Evolutionary conservation across 371 early-diverging fungal species (phyloP), one percentile per base, ranked within the genome.

Genomic region (Mucor circinelloides): DNA sequence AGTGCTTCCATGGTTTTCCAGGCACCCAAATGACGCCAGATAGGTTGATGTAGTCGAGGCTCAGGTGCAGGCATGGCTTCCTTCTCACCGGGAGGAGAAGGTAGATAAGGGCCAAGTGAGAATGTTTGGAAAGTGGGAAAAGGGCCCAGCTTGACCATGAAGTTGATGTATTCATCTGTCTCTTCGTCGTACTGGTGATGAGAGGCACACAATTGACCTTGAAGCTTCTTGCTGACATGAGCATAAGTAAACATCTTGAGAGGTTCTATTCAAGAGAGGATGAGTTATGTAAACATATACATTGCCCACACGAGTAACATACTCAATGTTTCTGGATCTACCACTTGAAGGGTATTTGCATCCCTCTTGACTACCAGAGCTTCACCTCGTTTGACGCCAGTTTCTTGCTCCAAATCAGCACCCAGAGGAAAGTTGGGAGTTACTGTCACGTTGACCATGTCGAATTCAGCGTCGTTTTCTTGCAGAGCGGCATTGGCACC

Each of bases 341-440:
- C 79, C 23, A 83, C 75, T 65, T 90, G 90, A 27, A 91, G 57
- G 0, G 82, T 84, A 69, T 87, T 85, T 5, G 87, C 89, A 60
- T 89, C 89, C 27, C 86, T 79, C 50, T 83, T 81, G 1, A 83
- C 74, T 2, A 81, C 81, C 9, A 83, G 36, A 6, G 79, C 81
- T 27, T 78, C 74, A 3, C 80, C 80, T 25, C 73, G 71, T 19
- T 60, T 67, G n/a, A 81, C 63, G 2, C 78, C 78, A 0, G 73
- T 72, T 61, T 83, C 79, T 1, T 61, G 38, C 52, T 77, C 81
- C 17, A 83, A 60, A 5, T 32, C 25, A 28, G 64, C 65, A 3
- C 85, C 75, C 10, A 86, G 62, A 3, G 89, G 89, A 63, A 87
- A 90, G 65, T 87, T 86, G n/a, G 85, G 80, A 7, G 90, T 87